Conservation (phyloP, 192 early-diverging fungal genomes). For the Coemansia sp. region DNA sequence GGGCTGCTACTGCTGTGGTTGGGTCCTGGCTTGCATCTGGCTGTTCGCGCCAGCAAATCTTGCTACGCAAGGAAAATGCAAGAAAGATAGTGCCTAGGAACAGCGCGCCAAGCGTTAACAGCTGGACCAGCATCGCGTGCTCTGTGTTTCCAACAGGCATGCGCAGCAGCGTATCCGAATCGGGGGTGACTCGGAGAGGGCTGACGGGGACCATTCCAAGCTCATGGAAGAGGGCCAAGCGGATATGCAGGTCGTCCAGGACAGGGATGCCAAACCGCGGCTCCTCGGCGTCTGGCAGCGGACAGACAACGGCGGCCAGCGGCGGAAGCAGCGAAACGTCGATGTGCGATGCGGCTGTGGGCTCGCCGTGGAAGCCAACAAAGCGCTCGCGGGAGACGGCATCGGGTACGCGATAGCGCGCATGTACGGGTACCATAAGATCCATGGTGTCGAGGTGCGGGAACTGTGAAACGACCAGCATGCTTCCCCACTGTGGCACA, state of each 20-base stretch:
- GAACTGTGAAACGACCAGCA: slow-evolving; percentile 24
- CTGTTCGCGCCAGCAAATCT: neutral
- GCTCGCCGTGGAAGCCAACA: slow-evolving; percentile 44
- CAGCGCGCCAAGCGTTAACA: slow-evolving; percentile 23
- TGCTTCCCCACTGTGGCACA: slow-evolving; percentile 46
- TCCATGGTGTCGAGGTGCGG: slow-evolving; percentile 13
- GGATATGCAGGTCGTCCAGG: slow-evolving; percentile 20
- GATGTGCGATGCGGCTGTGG: slow-evolving; percentile 27
- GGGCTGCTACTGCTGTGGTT: neutral
- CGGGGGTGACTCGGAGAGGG: slow-evolving; percentile 22
- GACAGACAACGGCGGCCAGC: slow-evolving; percentile 35
- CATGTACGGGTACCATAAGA: slow-evolving; percentile 35
- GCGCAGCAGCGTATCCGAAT: slow-evolving; percentile 37
- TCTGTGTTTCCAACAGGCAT: slow-evolving; percentile 35
- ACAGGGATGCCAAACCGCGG: neutral
- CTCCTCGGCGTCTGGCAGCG: neutral
- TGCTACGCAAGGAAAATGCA: neutral
- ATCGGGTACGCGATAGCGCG: slow-evolving; percentile 36
- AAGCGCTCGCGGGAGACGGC: slow-evolving; percentile 4
- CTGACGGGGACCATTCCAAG: slow-evolving; percentile 28
- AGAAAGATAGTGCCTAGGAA: slow-evolving; percentile 15
- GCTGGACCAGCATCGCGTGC: slow-evolving; percentile 20
- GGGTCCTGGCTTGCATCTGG: neutral
- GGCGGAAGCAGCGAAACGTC: slow-evolving; percentile 39
- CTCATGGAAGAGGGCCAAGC: slow-evolving; percentile 42